Evolutionary conservation across 2,329 filamentous ascomycete genomes (phyloP).

Genomic region (Colletotrichum liriopes): DNA sequence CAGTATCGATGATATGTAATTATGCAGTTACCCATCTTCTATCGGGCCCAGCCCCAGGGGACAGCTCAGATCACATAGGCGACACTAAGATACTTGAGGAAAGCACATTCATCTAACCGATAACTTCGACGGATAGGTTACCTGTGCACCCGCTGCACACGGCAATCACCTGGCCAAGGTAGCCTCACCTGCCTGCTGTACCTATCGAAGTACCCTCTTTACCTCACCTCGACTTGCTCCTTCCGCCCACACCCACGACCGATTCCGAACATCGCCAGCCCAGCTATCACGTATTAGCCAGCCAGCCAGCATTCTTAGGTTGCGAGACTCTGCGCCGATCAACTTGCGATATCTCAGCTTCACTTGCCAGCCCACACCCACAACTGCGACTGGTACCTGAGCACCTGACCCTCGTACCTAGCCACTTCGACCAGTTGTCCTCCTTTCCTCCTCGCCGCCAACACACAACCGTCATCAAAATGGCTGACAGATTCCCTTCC

Average conservation of each 20-base stretch:
- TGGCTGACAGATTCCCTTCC: slow-evolving; percentile 86
- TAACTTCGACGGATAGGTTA: slow-evolving; percentile 11
- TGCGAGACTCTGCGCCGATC: not conserved
- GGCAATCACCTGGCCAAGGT: slow-evolving; percentile 40
- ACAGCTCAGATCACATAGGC: not conserved
- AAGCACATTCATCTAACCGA: slow-evolving; percentile 39
- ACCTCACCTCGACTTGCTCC: slow-evolving; percentile 10
- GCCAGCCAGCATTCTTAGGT: not conserved
- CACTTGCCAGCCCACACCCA: not conserved
- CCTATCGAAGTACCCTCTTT: not conserved
- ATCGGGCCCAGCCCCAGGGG: not conserved
- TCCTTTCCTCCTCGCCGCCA: slow-evolving; percentile 19
- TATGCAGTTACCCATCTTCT: not conserved
- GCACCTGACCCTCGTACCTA: slow-evolving; percentile 66
- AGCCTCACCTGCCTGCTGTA: slow-evolving; percentile 14
- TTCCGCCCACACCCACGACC: not conserved
- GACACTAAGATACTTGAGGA: not conserved
- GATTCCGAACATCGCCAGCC: not conserved
- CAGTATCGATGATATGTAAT: slow-evolving; percentile 16
- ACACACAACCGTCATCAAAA: slow-evolving; percentile 55
- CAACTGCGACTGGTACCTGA: slow-evolving; percentile 7
- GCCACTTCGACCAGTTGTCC: slow-evolving; percentile 79
- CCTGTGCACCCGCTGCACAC: slow-evolving; percentile 17
- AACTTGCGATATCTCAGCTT: not conserved
- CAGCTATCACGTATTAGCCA: not conserved